Base-by-base conservation (phyloP, 768 basidiomycete genomes). In the Hemileccinum impolitum region DNA sequence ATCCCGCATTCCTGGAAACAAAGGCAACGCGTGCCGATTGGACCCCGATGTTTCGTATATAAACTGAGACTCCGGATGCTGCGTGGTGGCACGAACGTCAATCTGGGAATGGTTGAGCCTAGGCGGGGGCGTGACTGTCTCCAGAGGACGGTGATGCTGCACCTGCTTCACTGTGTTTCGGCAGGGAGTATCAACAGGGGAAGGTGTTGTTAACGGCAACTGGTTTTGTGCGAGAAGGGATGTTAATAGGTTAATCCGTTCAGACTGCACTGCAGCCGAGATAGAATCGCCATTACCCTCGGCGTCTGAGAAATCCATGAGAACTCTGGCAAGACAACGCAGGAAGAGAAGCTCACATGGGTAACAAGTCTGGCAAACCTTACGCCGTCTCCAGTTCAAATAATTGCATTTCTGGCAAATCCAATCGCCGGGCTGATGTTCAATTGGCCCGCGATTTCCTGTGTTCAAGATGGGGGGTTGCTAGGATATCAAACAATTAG, bases 241-340 rank as follows among this genome's bases (percentile, higher is more conserved):
- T 2, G 87, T 86, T 43, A 92, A 76, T 17, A 91, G 74, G 21
- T 85, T 83, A 55, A 92, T 90, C 46, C 90, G 82, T 62, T 91
- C 90, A 14, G 87, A 83, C 66, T 92, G 90, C 37, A 91, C 88
- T 19, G 87, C 85, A 32, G 84, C 78, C 39, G 88, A 90, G 59
- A 91, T 88, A 4, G 87, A 90, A 65, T 92, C 90, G 3, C 88
- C 87, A 57, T 92, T 91, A 2, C 90, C 90, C 62, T 92, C 90
- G 12, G 90, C 90, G 55, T 90, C 88, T 90, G 52, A 12, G 10
- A 21, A 17, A 30, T 25, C 12, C 10, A 45, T 61, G 38, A 63
- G 50, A 45, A 47, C 48, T 15, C 41, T 26, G 47, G 45, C 35
- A 47, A 48, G 43, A 28, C 39, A 50, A 48, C 47, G 41, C 12